A percentile compares a stretch with the other conserved stretches of the same genome.
Conservation (phyloP, 345 rosid species). For the Rhizophora mangle region DNA sequence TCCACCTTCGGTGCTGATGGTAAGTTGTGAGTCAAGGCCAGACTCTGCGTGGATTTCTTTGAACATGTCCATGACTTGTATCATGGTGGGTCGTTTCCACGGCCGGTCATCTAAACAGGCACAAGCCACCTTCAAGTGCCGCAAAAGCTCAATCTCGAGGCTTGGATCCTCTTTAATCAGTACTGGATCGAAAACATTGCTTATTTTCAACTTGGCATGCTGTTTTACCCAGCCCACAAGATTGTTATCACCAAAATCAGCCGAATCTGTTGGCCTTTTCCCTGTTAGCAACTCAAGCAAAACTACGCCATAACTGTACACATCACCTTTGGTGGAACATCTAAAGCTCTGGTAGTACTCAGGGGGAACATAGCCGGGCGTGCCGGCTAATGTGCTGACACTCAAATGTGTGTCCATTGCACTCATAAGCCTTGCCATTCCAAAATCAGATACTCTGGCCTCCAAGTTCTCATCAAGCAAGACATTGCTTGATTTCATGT, state of each 20-base stretch:
- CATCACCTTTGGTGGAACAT: constrained; percentile 90
- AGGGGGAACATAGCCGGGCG: constrained; percentile 97
- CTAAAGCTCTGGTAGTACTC: constrained; percentile 93
- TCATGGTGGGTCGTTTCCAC: constrained; percentile 67
- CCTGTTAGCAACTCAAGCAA: constrained; percentile 88
- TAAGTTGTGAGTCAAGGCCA: constrained; percentile 69
- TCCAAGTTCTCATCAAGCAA: constrained; percentile 80
- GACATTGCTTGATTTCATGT: constrained; percentile 98
- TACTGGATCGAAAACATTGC: constrained; percentile 75
- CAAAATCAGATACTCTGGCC: constrained; percentile 94
- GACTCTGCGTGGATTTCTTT: constrained; percentile 79
- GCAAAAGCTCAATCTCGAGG: constrained; percentile 67
- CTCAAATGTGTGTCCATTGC: constrained; percentile 92
- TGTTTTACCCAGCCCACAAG: constrained; percentile 98
- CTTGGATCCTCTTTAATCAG: constrained; percentile 71
- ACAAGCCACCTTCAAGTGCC: constrained; percentile 66
- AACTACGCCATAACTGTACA: constrained; percentile 93
- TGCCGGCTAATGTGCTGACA: constrained; percentile 95
- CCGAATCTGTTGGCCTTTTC: constrained; percentile 84
- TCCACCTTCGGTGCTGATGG: constrained; percentile 64
- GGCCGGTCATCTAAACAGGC: constrained; percentile 84
- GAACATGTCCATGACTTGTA: constrained; percentile 71
- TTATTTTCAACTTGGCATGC: constrained; percentile 66
- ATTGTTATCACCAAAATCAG: constrained; percentile 95
- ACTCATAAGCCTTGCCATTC: constrained; percentile 93